A percentile compares a stretch with the other conserved stretches of the same genome.
phyloP scores from a whole-genome alignment of 2,329 filamentous ascomycete species.

The Dactylellina leptospora region DNA sequence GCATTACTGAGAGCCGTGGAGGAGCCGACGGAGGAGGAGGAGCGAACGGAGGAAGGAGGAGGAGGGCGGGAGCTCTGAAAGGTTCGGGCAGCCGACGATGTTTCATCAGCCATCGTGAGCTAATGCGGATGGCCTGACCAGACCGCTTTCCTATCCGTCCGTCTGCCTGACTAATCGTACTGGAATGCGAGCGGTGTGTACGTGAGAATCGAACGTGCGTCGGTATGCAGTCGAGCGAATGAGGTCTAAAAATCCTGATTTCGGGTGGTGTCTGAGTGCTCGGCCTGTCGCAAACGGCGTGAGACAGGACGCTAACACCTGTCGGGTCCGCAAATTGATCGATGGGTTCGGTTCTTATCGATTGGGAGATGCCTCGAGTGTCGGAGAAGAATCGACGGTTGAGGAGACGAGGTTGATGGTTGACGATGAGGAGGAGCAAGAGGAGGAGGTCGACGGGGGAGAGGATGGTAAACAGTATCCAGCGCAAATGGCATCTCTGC shows the following conservation, averaged over 20 bases:
- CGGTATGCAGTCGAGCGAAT: neutral
- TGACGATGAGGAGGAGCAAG: slow-evolving; percentile 3
- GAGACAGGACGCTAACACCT: slow-evolving; percentile 13
- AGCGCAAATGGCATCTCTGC: too few relatives aligned
- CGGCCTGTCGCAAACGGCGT: slow-evolving; percentile 25
- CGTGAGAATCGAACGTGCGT: too few relatives aligned
- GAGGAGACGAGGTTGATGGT: neutral
- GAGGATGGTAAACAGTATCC: too few relatives aligned
- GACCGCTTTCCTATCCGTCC: neutral
- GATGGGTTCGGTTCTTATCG: neutral
- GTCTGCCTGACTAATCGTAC: slow-evolving; percentile 17
- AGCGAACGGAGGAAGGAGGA: slow-evolving; percentile 23
- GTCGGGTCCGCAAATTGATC: neutral
- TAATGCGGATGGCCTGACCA: slow-evolving; percentile 4
- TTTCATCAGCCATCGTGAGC: slow-evolving; percentile 47
- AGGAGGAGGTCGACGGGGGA: neutral
- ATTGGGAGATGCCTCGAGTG: too few relatives aligned
- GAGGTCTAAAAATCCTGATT: slow-evolving; percentile 41
- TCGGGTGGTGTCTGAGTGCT: slow-evolving; percentile 7
- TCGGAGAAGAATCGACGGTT: neutral
- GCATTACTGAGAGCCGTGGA: slow-evolving; percentile 4
- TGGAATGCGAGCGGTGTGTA: slow-evolving; percentile 4
- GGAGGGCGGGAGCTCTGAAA: slow-evolving; percentile 39
- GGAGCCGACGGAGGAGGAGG: slow-evolving; percentile 16
- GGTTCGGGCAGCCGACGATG: slow-evolving; percentile 48